Evolutionary conservation across 106 monocot genomes (phyloP).

Genomic region (Phalaenopsis equestris): DNA sequence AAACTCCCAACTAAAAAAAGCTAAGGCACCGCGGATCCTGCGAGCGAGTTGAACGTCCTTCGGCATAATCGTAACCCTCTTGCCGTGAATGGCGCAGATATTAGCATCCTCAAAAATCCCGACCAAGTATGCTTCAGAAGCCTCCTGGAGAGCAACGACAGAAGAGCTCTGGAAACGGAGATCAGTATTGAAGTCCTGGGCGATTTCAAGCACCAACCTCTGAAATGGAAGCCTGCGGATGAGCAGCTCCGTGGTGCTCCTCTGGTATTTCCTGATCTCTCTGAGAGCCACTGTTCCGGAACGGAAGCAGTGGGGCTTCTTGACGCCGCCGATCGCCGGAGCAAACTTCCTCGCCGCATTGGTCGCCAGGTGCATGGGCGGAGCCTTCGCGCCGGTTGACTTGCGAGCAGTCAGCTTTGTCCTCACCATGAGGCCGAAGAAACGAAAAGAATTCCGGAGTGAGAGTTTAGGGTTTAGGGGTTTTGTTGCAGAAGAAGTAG

Average conservation of each 20-base stretch:
- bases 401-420: conserved; percentile 19
- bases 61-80: conserved; percentile 18
- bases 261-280: conserved; percentile 18
- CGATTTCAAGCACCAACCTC: conserved; percentile 12
- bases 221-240: conserved; percentile 21
- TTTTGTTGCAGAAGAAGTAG: background rate
- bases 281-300: conserved; percentile 13
- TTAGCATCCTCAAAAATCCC: conserved; percentile 16
- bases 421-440: conserved; percentile 4
- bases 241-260: conserved; percentile 12
- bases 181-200: conserved; percentile 20
- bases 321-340: conserved; percentile 13
- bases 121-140: conserved; percentile 11
- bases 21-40: background rate
- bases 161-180: conserved; percentile 11
- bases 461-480: background rate
- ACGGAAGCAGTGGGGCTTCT: conserved; percentile 19
- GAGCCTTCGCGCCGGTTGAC: conserved; percentile 16
- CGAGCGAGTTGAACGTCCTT: conserved; percentile 15
- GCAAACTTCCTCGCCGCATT: conserved; percentile 16
- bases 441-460: background rate
- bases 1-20: background rate
- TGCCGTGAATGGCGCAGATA: conserved; percentile 13
- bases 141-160: conserved; percentile 15
- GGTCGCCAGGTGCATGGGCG: conserved; percentile 12